phyloP scores from a whole-genome alignment of 805 yeast genomes.

The Saccharomycopsis lassenensis region DNA sequence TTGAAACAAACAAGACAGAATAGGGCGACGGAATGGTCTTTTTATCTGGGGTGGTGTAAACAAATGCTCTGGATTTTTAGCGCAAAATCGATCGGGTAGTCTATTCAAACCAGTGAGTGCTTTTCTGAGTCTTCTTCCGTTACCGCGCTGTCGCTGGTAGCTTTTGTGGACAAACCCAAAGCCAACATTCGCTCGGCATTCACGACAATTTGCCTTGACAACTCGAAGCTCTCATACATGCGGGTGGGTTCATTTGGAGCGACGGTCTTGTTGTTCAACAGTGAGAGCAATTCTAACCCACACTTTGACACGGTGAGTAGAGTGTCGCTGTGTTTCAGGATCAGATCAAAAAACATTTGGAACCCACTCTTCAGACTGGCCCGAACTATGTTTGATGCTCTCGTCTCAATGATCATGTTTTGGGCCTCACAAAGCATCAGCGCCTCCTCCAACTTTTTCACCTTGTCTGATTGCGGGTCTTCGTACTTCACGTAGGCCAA shows the following conservation, averaged over 20 bases:
- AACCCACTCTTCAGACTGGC: conserved; percentile 96
- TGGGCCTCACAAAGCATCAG: conserved; percentile 98
- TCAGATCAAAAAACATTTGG: conserved; percentile 91
- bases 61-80: too few relatives aligned
- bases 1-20: too few relatives aligned
- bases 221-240: conserved; percentile 96
- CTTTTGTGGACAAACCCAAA: too few relatives aligned
- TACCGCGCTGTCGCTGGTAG: too few relatives aligned
- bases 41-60: too few relatives aligned
- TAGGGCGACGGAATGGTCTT: too few relatives aligned
- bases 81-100: too few relatives aligned
- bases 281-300: conserved; percentile 94
- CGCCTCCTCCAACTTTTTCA: conserved; percentile 93
- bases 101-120: too few relatives aligned
- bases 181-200: too few relatives aligned
- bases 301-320: conserved; percentile 95
- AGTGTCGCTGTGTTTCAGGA: conserved; percentile 92
- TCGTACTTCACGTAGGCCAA: conserved; percentile 96
- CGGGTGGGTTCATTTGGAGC: conserved; percentile 99
- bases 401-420: conserved; percentile 97
- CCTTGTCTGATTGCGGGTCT: conserved; percentile 96
- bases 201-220: conserved; percentile 93
- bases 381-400: conserved; percentile 94
- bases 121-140: too few relatives aligned
- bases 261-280: conserved; percentile 92